A percentile compares a stretch with the other conserved stretches of the same genome.
Evolutionary conservation across 2,329 filamentous ascomycete species (phyloP).

Genomic region (Cladosporium sp.): DNA sequence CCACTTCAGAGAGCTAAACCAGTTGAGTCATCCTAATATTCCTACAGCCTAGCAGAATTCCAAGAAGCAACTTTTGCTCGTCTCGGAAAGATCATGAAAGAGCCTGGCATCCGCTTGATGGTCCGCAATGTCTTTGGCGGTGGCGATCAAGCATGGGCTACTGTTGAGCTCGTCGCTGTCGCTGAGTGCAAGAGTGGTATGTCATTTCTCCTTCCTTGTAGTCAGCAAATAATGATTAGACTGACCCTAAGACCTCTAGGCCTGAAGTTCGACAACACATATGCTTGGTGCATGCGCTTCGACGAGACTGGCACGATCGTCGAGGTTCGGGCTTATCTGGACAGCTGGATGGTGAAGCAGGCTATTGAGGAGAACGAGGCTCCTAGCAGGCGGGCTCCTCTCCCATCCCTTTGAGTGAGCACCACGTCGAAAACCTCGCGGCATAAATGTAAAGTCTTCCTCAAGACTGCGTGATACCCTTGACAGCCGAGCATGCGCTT

Average conservation of each 20-base stretch:
- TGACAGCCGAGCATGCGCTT: too few relatives aligned
- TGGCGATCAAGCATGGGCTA: slow-evolving; percentile 26
- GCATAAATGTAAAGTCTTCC: too few relatives aligned
- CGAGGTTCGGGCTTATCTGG: slow-evolving; percentile 22
- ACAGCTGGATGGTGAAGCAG: slow-evolving; percentile 18
- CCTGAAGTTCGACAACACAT: slow-evolving; percentile 19
- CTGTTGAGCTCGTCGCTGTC: slow-evolving; percentile 26
- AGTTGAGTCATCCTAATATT: background rate
- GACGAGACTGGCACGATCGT: slow-evolving; percentile 25
- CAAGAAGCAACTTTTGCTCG: slow-evolving; percentile 13
- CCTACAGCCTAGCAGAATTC: slow-evolving; percentile 10
- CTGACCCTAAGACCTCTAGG: slow-evolving; percentile 6
- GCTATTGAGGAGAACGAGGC: slow-evolving; percentile 17
- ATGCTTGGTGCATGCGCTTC: slow-evolving; percentile 27
- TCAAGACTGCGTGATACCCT: too few relatives aligned
- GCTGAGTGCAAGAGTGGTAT: slow-evolving; percentile 26
- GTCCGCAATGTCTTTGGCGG: slow-evolving; percentile 26
- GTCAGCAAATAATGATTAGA: too few relatives aligned
- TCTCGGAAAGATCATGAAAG: slow-evolving; percentile 17
- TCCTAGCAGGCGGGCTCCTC: slow-evolving; percentile 14
- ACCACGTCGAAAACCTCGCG: too few relatives aligned
- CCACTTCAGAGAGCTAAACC: too few relatives aligned
- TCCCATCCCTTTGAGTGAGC: slow-evolving; percentile 7
- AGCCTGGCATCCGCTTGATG: slow-evolving; percentile 20
- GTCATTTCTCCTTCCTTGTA: background rate